phyloP scores from a whole-genome alignment of 2,329 filamentous ascomycete species.

The Cephalotrichum gorgonifer region DNA sequence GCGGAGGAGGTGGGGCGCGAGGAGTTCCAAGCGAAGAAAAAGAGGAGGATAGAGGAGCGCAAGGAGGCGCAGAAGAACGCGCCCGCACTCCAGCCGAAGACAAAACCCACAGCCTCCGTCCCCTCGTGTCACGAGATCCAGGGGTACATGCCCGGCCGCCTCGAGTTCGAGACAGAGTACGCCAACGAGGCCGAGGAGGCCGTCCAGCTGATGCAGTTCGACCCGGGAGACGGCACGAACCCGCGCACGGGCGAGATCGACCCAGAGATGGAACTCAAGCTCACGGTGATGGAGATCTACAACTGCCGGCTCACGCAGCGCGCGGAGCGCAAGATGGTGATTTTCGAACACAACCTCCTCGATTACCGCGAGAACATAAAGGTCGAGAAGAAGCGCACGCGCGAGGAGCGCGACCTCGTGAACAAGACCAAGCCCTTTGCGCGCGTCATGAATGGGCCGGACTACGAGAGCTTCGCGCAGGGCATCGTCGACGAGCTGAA shows the following conservation, averaged over 20 bases:
- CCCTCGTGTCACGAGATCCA: constrained; percentile 96
- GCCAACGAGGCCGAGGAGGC: constrained; percentile 97
- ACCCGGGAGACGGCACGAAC: constrained; percentile 88
- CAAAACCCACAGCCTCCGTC: constrained; percentile 90
- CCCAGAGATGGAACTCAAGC: constrained; percentile 92
- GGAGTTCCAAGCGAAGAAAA: constrained; percentile 88
- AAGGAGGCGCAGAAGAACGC: constrained; percentile 81
- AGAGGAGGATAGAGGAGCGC: constrained; percentile 82
- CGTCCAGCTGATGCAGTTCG: constrained; percentile 96
- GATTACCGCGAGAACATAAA: constrained; percentile 90
- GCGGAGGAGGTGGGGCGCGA: constrained; percentile 77
- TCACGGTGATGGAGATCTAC: constrained; percentile 98
- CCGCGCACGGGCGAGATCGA: constrained; percentile 75
- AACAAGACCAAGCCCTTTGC: constrained; percentile 95
- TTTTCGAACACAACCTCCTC: constrained; percentile 88
- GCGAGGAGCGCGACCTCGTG: constrained; percentile 83
- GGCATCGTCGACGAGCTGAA: constrained; percentile 87
- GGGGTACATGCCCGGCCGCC: constrained; percentile 93
- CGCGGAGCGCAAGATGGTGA: constrained; percentile 89
- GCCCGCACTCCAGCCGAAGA: constrained; percentile 75
- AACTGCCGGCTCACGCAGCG: constrained; percentile 83
- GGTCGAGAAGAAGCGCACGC: constrained; percentile 86
- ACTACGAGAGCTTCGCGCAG: constrained; percentile 78
- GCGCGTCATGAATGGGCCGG: constrained; percentile 87
- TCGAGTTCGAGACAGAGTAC: constrained; percentile 97